Evolutionary conservation across 768 basidiomycete genomes (phyloP), one percentile per base, ranked within the genome.

Genomic region (Chalciporus chontae): DNA sequence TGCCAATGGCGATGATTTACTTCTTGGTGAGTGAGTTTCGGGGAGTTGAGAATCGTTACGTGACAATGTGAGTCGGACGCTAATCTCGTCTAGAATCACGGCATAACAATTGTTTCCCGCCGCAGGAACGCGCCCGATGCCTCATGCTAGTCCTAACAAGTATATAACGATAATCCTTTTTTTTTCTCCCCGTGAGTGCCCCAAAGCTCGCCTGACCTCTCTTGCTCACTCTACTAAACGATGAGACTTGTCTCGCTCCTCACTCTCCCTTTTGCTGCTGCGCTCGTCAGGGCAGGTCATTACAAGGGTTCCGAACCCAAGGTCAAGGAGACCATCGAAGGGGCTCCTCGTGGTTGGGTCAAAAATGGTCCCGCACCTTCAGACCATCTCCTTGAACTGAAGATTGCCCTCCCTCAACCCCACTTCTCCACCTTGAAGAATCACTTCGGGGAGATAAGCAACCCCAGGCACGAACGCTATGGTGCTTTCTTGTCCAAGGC

Each of bases 401-500:
- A 78, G 50, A 80, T 85, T 40, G 83, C 73, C 18, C 74, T 85
- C 23, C 73, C 73, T 8, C 81, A 80, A 53, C 72, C 73, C 19
- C 71, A 79, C 57, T 81, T 82, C 55, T 56, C 63, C 36, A 59
- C 65, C 21, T 61, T 84, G 47, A 79, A 83, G 58, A 63, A 75
- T 32, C 76, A 78, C 40, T 63, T 84, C 5, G 77, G 71, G 61
- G 77, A 83, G 62, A 70, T 82, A n/a, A 81, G 80, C 57, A 71
- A 83, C 58, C 83, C 82, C 0, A 64, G 63, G 40, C 80, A 83
- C 49, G 52, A 61, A 24, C 77, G 77, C 31, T 83, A 82, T 56
- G 81, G 80, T 1, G 68, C 72, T 17, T 72, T 81, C 60, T 65
- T 89, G 36, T 76, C 83, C 48, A 84, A 84, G 64, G 79, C 77